Conservation (phyloP, 768 basidiomycete genomes). For the Lactarius tabidus region DNA sequence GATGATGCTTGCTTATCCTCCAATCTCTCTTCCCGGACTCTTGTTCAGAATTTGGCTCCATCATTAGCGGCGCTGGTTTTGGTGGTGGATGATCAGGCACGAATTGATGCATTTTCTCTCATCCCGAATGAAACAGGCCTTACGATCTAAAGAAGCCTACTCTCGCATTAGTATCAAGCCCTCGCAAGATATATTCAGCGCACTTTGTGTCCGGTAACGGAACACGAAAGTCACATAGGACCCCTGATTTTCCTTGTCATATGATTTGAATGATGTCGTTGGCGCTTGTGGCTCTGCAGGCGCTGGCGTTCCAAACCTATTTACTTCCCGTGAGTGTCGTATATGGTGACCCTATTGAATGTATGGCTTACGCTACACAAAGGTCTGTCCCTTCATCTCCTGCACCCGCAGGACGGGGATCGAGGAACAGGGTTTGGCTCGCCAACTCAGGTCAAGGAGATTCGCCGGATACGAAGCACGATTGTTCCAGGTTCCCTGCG, state of each 20-base stretch:
- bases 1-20: not conserved
- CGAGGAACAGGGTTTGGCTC: not conserved
- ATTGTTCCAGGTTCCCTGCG: conserved; percentile 10
- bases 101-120: not conserved
- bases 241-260: conserved; percentile 37
- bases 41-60: not conserved
- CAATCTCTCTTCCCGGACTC: not conserved
- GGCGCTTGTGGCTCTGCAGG: conserved; percentile 36
- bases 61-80: not conserved
- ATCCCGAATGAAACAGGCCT: not conserved
- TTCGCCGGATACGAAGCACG: conserved; percentile 8
- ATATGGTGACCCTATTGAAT: not conserved
- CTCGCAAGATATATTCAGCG: not conserved
- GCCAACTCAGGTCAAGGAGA: not conserved
- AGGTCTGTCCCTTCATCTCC: not conserved
- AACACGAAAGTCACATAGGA: conserved; percentile 68
- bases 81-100: not conserved
- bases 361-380: not conserved
- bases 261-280: conserved; percentile 49
- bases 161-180: not conserved
- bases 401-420: not conserved
- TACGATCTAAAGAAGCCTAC: not conserved
- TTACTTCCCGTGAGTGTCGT: conserved; percentile 46
- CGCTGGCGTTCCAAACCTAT: conserved; percentile 34
- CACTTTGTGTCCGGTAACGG: conserved; percentile 53